Conservation (phyloP, 306 rosid genomes). For the Nissolia schottii region DNA sequence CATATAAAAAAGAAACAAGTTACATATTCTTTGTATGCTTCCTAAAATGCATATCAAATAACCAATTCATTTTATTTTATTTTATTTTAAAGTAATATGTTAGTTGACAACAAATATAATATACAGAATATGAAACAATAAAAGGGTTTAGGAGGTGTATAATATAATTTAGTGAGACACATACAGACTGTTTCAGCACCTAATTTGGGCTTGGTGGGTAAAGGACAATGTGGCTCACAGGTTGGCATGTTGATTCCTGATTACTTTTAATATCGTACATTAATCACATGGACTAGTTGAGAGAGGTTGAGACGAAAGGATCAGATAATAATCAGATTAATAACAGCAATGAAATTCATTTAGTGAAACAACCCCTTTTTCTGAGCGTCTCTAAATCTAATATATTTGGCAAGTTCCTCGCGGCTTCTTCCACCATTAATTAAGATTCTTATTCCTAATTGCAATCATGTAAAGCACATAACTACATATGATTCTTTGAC, state of each 20-base stretch:
- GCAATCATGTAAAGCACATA: not conserved
- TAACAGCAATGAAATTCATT: not conserved
- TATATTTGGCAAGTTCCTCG: slow-evolving; percentile 1
- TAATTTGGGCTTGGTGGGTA: slow-evolving; percentile 28
- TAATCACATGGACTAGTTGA: slow-evolving; percentile 32
- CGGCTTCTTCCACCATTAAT: not conserved
- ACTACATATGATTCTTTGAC: not conserved
- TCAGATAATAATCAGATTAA: slow-evolving; percentile 3
- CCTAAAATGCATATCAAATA: not conserved
- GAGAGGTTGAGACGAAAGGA: slow-evolving; percentile 15
- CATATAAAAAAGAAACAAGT: not conserved
- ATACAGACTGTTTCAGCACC: slow-evolving; percentile 31
- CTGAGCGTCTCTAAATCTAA: not conserved
- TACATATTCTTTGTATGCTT: not conserved
- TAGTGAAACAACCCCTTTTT: not conserved
- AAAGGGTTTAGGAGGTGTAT: not conserved
- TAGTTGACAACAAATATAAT: slow-evolving; percentile 27
- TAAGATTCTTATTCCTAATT: not conserved
- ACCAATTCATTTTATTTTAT: slow-evolving; percentile 13
- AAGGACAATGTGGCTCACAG: slow-evolving; percentile 38
- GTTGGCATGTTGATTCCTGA: slow-evolving; percentile 33
- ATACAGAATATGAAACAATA: slow-evolving; percentile 7
- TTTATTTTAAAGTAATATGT: not conserved
- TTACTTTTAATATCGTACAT: slow-evolving; percentile 7
- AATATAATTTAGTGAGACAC: not conserved